Percentiles rank a stretch among this genome's conserved stretches.
Evolutionary conservation across 371 early-diverging fungal species (phyloP).

Genomic region (Smittium culicis): DNA sequence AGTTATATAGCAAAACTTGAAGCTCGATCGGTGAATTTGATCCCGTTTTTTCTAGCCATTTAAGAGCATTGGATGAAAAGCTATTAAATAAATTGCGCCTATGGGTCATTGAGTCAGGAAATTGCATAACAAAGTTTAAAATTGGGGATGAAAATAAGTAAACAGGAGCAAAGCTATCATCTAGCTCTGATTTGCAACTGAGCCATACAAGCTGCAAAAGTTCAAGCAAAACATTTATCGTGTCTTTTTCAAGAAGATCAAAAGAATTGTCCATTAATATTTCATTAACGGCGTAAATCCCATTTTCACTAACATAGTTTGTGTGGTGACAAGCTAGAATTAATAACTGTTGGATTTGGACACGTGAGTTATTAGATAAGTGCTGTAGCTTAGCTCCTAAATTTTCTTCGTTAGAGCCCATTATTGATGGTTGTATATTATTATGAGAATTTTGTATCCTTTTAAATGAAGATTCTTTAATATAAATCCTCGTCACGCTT

Average conservation of each 20-base stretch:
- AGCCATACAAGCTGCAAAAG: conserved; percentile 63
- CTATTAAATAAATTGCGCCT: conserved; percentile 50
- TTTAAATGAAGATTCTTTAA: conserved; percentile 24
- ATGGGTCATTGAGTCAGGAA: conserved; percentile 62
- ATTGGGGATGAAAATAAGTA: conserved; percentile 54
- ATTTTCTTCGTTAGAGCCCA: not conserved
- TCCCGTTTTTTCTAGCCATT: conserved; percentile 43
- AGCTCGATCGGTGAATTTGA: conserved; percentile 39
- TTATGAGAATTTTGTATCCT: too few relatives aligned
- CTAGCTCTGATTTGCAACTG: conserved; percentile 63
- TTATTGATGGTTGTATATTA: not conserved
- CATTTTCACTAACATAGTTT: conserved; percentile 12
- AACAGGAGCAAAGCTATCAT: conserved; percentile 61
- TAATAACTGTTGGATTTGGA: conserved; percentile 51
- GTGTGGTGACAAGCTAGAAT: conserved; percentile 37
- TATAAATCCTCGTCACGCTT: conserved; percentile 28
- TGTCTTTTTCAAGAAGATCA: conserved; percentile 48
- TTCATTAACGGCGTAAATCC: not conserved
- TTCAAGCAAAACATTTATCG: conserved; percentile 50
- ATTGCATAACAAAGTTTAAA: conserved; percentile 48
- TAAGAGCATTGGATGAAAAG: conserved; percentile 44
- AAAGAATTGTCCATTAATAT: conserved; percentile 43
- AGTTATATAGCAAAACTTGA: conserved; percentile 49
- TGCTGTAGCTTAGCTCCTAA: conserved; percentile 38
- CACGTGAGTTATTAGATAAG: conserved; percentile 48